Conservation (phyloP, 768 basidiomycete genomes). For the Hortiboletus campestris region DNA sequence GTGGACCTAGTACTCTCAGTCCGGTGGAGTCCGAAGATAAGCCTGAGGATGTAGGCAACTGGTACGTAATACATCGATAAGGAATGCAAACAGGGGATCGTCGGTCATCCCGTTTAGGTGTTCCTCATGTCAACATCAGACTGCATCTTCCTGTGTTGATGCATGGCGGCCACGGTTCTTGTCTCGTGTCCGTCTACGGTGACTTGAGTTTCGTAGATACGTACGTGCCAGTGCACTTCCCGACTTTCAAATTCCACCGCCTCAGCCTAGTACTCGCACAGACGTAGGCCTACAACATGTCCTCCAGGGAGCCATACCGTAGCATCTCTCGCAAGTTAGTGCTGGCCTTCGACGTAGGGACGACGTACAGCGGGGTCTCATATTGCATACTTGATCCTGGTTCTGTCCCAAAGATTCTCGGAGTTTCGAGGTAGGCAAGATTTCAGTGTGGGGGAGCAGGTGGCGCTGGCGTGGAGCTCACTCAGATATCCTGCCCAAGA, state of each 20-base stretch:
- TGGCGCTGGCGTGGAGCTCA: background rate
- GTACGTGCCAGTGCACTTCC: too few relatives aligned
- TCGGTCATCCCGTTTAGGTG: too few relatives aligned
- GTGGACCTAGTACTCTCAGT: too few relatives aligned
- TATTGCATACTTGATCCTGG: constrained; percentile 36
- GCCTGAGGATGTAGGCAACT: background rate
- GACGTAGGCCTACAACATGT: constrained; percentile 18
- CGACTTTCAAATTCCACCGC: background rate
- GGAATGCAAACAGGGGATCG: too few relatives aligned
- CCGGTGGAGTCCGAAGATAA: background rate
- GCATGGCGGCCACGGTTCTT: background rate
- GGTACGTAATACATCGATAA: background rate
- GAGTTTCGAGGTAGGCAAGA: constrained; percentile 22
- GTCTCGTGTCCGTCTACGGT: background rate
- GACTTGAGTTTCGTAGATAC: background rate
- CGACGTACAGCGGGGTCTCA: constrained; percentile 40
- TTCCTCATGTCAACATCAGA: background rate
- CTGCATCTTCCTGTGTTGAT: background rate
- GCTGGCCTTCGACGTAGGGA: constrained; percentile 43
- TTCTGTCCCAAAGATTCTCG: constrained; percentile 26
- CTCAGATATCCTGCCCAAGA: constrained; percentile 47
- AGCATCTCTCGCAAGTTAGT: constrained; percentile 40
- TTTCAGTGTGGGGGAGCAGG: background rate
- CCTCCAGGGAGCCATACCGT: constrained; percentile 30
- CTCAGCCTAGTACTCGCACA: too few relatives aligned